Evolutionary conservation across 2,329 filamentous ascomycete genomes (phyloP), one percentile per base, ranked within the genome.

Genomic region (Fonsecaea monophora): DNA sequence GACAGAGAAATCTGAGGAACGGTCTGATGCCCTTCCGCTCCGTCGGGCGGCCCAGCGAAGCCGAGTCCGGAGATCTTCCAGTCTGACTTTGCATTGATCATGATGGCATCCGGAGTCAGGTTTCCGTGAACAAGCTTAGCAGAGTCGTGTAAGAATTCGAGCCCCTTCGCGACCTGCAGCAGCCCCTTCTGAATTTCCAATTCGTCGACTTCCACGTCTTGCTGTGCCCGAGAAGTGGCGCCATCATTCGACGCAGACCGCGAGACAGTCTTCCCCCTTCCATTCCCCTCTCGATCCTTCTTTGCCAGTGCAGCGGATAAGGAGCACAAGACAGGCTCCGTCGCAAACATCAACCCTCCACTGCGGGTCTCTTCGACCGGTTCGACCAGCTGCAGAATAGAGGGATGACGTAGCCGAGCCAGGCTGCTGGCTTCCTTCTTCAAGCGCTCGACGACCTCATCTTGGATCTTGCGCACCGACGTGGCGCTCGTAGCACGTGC

Each of bases 61-160:
- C 91, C 88, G 45, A 99, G 85, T n/a, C 94, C 95, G 73, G 93
- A 94, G 68, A 99, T 92, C 78, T 99, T 99, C 95, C 95, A 99
- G 78, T 99, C 95, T 56, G 92, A 96, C 87, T 99, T 99, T 48
- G 92, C 88, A 80, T 99, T 99, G 78, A 99, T 88, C 71, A 97
- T 90, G 70, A 99, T 89, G 18, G 94, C 92, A 70, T 98, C 94
- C 0, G 95, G 95, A 0, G 94, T 98, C 70, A 99, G 79, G 76
- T 99, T 99, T 56, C 91, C 92, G 78, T 99, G 95, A 0, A 98
- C 92, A 57, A 99, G 84, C 0, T 92, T 92, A 9, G 94, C 94
- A 76, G 94, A 97, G 76, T 98, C 94, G 76, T 98, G 94, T 67
- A 98, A 81, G 76, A 98, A 98, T 79, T 98, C 94, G 35, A 98